Base-by-base conservation (phyloP, 2,329 filamentous ascomycete genomes). In the Microsporum ferrugineum region DNA sequence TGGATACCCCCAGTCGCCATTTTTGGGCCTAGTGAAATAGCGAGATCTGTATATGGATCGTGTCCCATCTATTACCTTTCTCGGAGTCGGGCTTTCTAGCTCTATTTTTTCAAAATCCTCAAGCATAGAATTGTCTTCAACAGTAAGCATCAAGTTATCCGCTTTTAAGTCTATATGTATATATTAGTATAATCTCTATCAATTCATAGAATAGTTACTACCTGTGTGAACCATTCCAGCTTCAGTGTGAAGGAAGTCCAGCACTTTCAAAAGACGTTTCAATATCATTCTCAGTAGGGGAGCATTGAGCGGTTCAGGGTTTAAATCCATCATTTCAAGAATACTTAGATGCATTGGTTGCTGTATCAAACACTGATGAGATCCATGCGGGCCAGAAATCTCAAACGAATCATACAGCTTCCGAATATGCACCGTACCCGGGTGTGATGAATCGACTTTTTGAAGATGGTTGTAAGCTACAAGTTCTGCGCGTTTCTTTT, bases 191-290 rank as follows among this genome's bases (percentile, higher is more conserved):
- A 23, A 23, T 23, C 17, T 23, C 17, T 23, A 23, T 23, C 17
- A 23, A 23, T 23, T 1, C 39, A 27, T 29, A 8, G n/a, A 31
- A 36, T 55, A 7, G n/a, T 23, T 36, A 57, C 43, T 31, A 69
- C 66, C 69, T n/a, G 67, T 69, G 66, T 72, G 68, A 41, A 69
- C 66, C 10, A 71, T 34, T 0, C 64, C 43, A n/a, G 43, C 59
- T 56, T 71, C 66, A 2, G 61, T 67, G 57, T 72, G 71, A 12
- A 72, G 63, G 60, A 68, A 72, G 39, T 70, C 69, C 4, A 74
- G 60, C 17, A 64, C 67, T 3, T 47, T 53, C 31, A 72, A 62
- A 47, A 69, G 34, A 51, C 69, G 61, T 12, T 62, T 63, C 10
- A 69, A 65, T 10, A 59, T 60, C 64, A 47, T 47, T 47, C 8